A percentile compares a stretch with the other conserved stretches of the same genome.
Evolutionary conservation across 352 stramenopile species (phyloP).

Genomic region (Aphanomyces stellatus): DNA sequence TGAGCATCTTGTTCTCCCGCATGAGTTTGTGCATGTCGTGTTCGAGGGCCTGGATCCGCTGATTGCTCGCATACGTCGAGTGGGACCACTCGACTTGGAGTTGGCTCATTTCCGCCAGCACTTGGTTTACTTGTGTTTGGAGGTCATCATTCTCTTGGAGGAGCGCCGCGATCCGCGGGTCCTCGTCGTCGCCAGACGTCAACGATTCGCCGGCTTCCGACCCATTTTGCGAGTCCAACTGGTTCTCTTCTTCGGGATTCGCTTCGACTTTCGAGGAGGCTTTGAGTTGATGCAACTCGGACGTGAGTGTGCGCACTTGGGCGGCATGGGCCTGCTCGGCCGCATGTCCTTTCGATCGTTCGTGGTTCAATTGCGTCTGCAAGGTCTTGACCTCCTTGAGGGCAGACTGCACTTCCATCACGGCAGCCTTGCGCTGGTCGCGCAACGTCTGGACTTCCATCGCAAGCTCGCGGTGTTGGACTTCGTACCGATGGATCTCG

Average conservation of each 20-base stretch:
- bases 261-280: not conserved
- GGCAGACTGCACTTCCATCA: slow-evolving; percentile 10
- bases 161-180: not conserved
- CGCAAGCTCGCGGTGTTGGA: slow-evolving; percentile 36
- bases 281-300: not conserved
- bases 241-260: not conserved
- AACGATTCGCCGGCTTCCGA: not conserved
- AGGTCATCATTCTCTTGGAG: not conserved
- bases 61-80: slow-evolving; percentile 42
- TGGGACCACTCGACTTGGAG: slow-evolving; percentile 48
- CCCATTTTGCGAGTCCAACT: not conserved
- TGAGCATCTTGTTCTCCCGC: slow-evolving; percentile 39
- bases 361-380: not conserved
- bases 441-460: slow-evolving; percentile 31
- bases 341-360: not conserved
- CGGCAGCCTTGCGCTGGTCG: slow-evolving; percentile 24
- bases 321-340: not conserved
- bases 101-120: slow-evolving; percentile 33
- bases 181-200: not conserved
- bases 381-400: slow-evolving; percentile 13
- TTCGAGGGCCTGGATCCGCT: slow-evolving; percentile 48
- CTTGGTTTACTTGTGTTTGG: not conserved
- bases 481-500: slow-evolving; percentile 35
- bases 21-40: slow-evolving; percentile 48
- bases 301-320: not conserved